phyloP scores from a whole-genome alignment of 192 early-diverging fungal species.

The Chytriomyces sp. region DNA sequence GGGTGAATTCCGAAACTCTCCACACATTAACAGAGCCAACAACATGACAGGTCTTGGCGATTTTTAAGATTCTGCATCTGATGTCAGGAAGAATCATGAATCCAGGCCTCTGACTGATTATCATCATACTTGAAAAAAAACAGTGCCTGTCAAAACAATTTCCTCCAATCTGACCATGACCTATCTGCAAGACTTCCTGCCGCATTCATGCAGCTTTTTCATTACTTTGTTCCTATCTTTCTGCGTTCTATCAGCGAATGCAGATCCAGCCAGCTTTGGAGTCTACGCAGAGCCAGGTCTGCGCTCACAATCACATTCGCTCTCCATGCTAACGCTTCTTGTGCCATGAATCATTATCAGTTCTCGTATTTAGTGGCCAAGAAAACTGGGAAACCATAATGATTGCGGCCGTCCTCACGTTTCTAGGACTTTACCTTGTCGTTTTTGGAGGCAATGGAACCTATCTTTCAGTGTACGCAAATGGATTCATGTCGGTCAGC shows the following conservation, averaged over 20 bases:
- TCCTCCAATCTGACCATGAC: neutral
- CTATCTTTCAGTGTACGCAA: neutral
- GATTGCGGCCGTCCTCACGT: neutral
- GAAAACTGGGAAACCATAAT: slow-evolving; percentile 12
- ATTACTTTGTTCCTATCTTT: neutral
- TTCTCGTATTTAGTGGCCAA: neutral
- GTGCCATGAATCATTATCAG: neutral
- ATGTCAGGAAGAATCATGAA: too few relatives aligned
- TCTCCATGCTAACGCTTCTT: neutral
- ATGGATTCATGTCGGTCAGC: neutral
- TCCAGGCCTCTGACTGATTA: too few relatives aligned
- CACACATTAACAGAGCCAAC: too few relatives aligned
- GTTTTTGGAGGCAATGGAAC: neutral
- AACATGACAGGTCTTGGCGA: too few relatives aligned
- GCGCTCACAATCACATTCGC: neutral
- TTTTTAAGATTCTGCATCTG: too few relatives aligned
- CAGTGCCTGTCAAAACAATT: neutral
- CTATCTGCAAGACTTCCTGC: neutral
- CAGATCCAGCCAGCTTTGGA: neutral
- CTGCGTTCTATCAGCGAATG: neutral
- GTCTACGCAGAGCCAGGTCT: neutral
- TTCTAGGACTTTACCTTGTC: neutral
- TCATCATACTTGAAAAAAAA: too few relatives aligned
- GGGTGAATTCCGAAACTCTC: too few relatives aligned
- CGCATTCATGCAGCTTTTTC: neutral